These are phyloP conservation scores for Yamadazyma sp. DNA, from an alignment of 805 yeast genomes.

Conservation along the genomic window DNA sequence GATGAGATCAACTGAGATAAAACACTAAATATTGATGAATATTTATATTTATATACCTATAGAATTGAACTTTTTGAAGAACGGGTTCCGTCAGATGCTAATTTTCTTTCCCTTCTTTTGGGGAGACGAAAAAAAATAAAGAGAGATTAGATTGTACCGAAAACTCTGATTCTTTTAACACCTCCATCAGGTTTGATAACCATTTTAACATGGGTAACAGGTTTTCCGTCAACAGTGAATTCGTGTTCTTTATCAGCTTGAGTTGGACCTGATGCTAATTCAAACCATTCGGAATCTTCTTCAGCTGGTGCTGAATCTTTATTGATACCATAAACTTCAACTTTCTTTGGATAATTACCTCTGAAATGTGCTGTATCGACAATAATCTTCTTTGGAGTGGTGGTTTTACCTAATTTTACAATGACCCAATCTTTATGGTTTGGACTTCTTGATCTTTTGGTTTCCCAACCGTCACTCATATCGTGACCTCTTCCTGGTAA, in stretches of 20 bases:
- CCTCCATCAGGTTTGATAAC: constrained; percentile 97
- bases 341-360: constrained; percentile 89
- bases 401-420: constrained; percentile 67
- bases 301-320: constrained; percentile 35
- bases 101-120: no score
- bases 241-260: constrained; percentile 82
- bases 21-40: no score
- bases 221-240: constrained; percentile 34
- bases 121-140: background rate
- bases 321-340: constrained; percentile 63
- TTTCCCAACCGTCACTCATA: constrained; percentile 99
- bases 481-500: constrained; percentile 94
- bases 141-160: constrained; percentile 46
- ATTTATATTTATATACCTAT: no score
- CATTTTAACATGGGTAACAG: constrained; percentile 68
- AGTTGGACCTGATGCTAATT: constrained; percentile 67
- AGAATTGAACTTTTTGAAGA: no score
- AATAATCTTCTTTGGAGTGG: constrained; percentile 56
- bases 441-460: constrained; percentile 77
- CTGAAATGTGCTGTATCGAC: constrained; percentile 92
- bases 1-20: no score
- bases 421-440: constrained; percentile 93
- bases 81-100: no score
- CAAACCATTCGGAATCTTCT: constrained; percentile 55
- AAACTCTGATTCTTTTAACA: constrained; percentile 82